phyloP scores from a whole-genome alignment of 139 green algal genomes.

The Tetraselmis chui region DNA sequence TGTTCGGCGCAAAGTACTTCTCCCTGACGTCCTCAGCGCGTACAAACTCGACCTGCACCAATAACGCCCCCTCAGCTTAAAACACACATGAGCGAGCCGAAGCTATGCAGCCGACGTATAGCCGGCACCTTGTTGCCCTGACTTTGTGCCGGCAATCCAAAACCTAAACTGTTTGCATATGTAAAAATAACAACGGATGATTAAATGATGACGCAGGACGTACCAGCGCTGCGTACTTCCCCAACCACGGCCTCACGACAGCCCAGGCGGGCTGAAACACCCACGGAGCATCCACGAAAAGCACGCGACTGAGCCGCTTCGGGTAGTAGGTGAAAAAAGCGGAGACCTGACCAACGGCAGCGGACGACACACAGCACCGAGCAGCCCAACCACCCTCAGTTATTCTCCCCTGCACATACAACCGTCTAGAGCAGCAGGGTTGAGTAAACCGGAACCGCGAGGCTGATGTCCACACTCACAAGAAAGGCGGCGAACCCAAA shows the following conservation, averaged over 20 bases:
- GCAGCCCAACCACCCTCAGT: no score
- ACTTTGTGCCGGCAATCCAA: neutral
- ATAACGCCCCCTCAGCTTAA: constrained; percentile 22
- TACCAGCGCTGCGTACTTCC: constrained; percentile 29
- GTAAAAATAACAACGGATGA: constrained; percentile 29
- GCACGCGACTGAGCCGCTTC: constrained; percentile 75
- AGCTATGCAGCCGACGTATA: neutral
- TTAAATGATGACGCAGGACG: constrained; percentile 62
- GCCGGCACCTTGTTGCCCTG: neutral
- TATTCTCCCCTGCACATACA: no score
- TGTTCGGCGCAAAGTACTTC: constrained; percentile 69
- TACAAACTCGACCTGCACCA: constrained; percentile 64
- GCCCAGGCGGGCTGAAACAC: constrained; percentile 85
- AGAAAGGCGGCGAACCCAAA: constrained; percentile 82
- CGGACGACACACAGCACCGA: neutral
- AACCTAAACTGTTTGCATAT: neutral
- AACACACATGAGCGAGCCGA: neutral
- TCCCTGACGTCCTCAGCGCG: constrained; percentile 40
- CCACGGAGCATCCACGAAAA: constrained; percentile 90
- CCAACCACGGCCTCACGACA: constrained; percentile 73
- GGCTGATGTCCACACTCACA: constrained; percentile 30
- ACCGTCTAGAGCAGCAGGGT: no score
- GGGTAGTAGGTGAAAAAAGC: constrained; percentile 95
- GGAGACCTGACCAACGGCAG: constrained; percentile 46
- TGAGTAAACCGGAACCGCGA: no score